Conservation (phyloP, 2,329 filamentous ascomycete genomes). For the Atkinsonella texensis region DNA sequence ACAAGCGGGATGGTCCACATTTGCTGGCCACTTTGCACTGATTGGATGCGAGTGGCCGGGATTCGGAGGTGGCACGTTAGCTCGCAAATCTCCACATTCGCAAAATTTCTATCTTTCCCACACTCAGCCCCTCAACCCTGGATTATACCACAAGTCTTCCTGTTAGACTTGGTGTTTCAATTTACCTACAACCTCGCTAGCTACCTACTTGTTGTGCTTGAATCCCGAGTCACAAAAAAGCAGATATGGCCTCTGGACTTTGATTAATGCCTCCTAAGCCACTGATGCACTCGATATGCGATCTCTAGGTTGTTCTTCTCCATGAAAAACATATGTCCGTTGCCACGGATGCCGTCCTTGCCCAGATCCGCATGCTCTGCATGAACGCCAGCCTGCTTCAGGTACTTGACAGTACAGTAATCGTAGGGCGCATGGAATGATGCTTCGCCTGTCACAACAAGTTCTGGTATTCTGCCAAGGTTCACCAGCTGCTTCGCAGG, state of each 20-base stretch:
- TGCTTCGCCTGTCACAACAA: slow-evolving; percentile 36
- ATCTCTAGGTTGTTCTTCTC: slow-evolving; percentile 28
- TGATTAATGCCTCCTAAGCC: slow-evolving; percentile 9
- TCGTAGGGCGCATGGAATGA: slow-evolving; percentile 40
- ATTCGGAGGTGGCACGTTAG: background rate
- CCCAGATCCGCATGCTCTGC: slow-evolving; percentile 32
- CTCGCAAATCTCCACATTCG: too few species aligned
- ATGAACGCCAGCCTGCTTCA: slow-evolving; percentile 33
- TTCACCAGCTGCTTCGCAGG: slow-evolving; percentile 29
- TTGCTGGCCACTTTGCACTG: background rate
- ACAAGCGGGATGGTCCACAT: background rate
- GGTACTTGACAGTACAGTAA: slow-evolving; percentile 37
- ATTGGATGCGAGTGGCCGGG: slow-evolving; percentile 3
- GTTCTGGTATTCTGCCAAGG: slow-evolving; percentile 30
- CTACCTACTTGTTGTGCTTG: too few species aligned
- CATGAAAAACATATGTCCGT: slow-evolving; percentile 37
- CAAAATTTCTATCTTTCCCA: too few species aligned
- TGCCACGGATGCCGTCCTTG: slow-evolving; percentile 33
- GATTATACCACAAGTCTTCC: too few species aligned
- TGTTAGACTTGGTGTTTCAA: too few species aligned
- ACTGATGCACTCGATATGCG: slow-evolving; percentile 10
- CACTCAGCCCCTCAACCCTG: too few species aligned
- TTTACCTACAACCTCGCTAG: too few species aligned
- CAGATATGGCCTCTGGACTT: background rate
- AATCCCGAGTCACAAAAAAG: too few species aligned